Conservation (phyloP, 2,329 filamentous ascomycete species). For the Fusarium ambrosium region DNA sequence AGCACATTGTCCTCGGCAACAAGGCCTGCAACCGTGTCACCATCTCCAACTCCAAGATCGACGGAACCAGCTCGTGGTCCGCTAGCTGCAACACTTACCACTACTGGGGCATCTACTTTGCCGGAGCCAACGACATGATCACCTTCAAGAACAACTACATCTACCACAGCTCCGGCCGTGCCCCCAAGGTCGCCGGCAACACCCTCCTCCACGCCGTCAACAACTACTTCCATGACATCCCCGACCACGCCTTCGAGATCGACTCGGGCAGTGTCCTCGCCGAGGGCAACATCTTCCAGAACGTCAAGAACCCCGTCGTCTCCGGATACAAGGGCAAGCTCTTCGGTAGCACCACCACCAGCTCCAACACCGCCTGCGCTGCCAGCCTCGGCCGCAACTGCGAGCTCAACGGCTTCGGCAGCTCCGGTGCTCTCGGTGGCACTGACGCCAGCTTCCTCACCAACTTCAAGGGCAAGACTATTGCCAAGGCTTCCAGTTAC, state of each 20-base stretch:
- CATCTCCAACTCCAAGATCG: conserved; percentile 71
- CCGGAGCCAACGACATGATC: conserved; percentile 66
- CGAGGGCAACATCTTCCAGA: conserved; percentile 71
- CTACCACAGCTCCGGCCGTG: conserved; percentile 69
- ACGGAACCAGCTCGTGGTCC: conserved; percentile 67
- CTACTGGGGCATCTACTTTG: conserved; percentile 72
- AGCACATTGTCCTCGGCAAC: conserved; percentile 71
- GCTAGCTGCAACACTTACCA: conserved; percentile 70
- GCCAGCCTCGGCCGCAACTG: conserved; percentile 63
- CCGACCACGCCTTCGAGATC: conserved; percentile 70
- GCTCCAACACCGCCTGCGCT: conserved; percentile 57
- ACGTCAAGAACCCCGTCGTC: conserved; percentile 60
- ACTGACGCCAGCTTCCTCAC: conserved; percentile 63
- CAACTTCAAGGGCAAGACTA: conserved; percentile 66
- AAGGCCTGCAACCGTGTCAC: conserved; percentile 67
- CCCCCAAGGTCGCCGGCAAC: conserved; percentile 69
- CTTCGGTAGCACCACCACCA: conserved; percentile 50
- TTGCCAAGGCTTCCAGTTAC: conserved; percentile 59
- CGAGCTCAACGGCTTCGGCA: conserved; percentile 63
- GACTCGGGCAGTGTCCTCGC: conserved; percentile 61
- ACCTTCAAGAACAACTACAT: conserved; percentile 73
- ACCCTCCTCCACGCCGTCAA: conserved; percentile 71
- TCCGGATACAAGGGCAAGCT: conserved; percentile 49
- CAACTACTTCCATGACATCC: conserved; percentile 71
- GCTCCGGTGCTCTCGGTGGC: conserved; percentile 55